Evolutionary conservation across 495 filamentous ascomycete genomes (phyloP), one percentile per base, ranked within the genome.

Genomic region (Podospora bellae-mahoneyi): DNA sequence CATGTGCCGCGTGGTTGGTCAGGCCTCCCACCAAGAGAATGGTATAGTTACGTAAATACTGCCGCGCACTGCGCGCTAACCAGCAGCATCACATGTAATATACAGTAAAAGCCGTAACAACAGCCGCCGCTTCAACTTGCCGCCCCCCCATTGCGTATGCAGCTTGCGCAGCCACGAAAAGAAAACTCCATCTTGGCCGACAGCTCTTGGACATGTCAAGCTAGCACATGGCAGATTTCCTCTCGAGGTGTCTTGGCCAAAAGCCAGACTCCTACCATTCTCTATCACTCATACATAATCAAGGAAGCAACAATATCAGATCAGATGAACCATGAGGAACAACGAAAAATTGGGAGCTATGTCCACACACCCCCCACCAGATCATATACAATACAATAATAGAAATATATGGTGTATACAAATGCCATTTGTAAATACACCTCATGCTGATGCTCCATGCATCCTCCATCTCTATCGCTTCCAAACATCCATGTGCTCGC

Each of bases 1-100:
- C 39, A 48, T 48, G 67, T 68, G 71, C 68, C 68, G 67, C 71
- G 71, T 72, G 68, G 71, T 70, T 69, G 71, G 68, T 61, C 26
- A 59, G 19, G 56, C 39, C 39, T 48, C 39, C 39, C 39, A 48
- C 39, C 39, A 10, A 48, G 9, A 7, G 9, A 13, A 13, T 48
- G 39, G 39, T 48, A 48, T 10, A 0, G 13, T 10, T 48, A 48
- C 13, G 39, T 48, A 48, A 48, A 9, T 48, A 48, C 39, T 10
- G 39, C 39, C 39, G 0, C 39, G 39, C 39, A 48, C 9, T 16
- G 9, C 39, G 3, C 39, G 6, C 13, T 16, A 0, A 23, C 23
- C 23, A 48, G 15, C 15, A 2, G 13, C 9, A 48, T 48, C 9
- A 48, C 2, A 48, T 48, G 39, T 48, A 48, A 48, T 13, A 48